Evolutionary conservation across 176 grass and related monocot genomes (phyloP).

Genomic region (Alopecurus myosuroides): DNA sequence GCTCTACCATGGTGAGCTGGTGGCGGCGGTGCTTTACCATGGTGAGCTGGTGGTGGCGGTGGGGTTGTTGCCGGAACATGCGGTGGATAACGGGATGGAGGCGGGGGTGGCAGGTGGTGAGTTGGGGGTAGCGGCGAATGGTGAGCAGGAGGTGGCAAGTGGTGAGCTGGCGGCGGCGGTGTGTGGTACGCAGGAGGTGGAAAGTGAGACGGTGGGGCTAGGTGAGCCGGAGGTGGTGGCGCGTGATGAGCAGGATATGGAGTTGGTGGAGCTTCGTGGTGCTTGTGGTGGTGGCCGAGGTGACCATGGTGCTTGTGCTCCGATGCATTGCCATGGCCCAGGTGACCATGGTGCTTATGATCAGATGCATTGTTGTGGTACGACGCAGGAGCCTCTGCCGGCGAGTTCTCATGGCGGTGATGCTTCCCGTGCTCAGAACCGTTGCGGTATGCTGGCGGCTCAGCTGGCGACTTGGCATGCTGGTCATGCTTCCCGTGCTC

Average conservation of each 20-base stretch:
- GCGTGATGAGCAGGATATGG: background rate
- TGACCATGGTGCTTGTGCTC: conserved; percentile 44
- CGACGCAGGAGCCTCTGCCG: background rate
- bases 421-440: background rate
- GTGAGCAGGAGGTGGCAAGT: conserved; percentile 1
- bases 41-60: background rate
- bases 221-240: background rate
- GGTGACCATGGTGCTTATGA: background rate
- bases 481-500: background rate
- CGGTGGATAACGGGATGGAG: conserved; percentile 20
- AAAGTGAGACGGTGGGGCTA: background rate
- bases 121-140: background rate
- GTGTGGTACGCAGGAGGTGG: background rate
- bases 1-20: background rate
- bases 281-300: background rate
- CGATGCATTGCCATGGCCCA: background rate
- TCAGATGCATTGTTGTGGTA: background rate
- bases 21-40: background rate
- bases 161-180: background rate
- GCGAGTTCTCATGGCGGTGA: background rate
- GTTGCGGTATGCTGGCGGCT: conserved; percentile 17
- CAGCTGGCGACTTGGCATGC: background rate
- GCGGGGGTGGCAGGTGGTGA: background rate
- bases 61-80: background rate
- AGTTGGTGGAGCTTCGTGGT: background rate